A percentile compares a stretch with the other conserved stretches of the same genome.
Conservation (phyloP, 148 eudicot species). For the Rhododendron simsii region DNA sequence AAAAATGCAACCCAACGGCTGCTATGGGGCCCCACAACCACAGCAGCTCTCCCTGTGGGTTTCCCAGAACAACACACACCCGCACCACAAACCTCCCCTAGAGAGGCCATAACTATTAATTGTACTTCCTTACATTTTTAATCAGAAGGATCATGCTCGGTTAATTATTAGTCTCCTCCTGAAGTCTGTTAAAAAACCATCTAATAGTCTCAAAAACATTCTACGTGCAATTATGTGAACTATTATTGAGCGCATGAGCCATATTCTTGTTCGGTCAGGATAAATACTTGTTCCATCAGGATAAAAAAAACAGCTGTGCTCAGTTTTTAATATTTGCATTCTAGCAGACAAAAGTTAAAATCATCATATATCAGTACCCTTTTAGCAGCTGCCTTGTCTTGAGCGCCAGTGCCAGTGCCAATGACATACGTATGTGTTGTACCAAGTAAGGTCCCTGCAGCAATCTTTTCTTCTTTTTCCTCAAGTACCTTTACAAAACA, state of each 20-base stretch:
- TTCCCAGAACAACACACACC: too few relatives aligned
- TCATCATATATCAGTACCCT: conserved; percentile 51
- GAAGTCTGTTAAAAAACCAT: not conserved
- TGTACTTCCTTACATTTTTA: not conserved
- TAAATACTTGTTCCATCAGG: not conserved
- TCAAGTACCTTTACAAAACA: conserved; percentile 65
- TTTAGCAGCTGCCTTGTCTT: conserved; percentile 88
- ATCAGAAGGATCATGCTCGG: not conserved
- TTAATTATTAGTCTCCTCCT: not conserved
- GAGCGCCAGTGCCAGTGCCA: conserved; percentile 56
- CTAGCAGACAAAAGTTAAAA: not conserved
- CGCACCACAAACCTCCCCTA: too few relatives aligned
- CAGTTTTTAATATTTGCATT: not conserved
- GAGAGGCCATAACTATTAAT: not conserved
- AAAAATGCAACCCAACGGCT: not conserved
- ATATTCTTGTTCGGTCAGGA: not conserved
- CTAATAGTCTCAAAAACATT: not conserved
- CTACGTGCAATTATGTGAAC: not conserved
- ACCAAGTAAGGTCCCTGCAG: conserved; percentile 82
- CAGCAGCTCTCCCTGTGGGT: too few relatives aligned
- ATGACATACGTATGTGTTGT: conserved; percentile 84
- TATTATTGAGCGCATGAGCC: not conserved
- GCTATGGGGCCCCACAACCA: not conserved
- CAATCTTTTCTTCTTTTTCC: conserved; percentile 86
- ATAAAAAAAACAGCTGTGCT: not conserved